Base-by-base conservation (phyloP, 441 rosid genomes). In the Raphanus hybrid region DNA sequence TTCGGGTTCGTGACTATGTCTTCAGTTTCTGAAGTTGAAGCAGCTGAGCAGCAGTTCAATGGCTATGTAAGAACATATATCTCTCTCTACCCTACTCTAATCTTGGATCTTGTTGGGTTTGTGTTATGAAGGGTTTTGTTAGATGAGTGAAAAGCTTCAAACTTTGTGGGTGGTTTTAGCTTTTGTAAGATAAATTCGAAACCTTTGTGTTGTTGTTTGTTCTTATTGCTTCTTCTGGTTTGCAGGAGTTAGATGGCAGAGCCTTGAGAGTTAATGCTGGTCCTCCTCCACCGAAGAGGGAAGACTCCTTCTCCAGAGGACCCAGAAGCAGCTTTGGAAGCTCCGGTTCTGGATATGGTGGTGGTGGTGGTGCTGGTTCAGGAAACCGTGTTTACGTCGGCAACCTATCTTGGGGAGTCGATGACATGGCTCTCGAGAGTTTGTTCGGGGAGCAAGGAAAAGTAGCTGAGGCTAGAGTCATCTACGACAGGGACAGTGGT, bases 1-100 rank as follows among this genome's bases (percentile, higher is more conserved):
- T 93, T 91, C 71, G 98, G 89, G 29, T 93, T 93, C 73, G 98
- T 93, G 80, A 91, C 96, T 59, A 93, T 93, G 97, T 88, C 96
- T 2, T 72, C 87, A 1, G 32, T 12, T 3, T 84, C 88, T 80
- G 97, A 91, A 83, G 96, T 81, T 79, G 87, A 91, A 81, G 86
- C 91, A 26, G 97, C 96, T 69, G 86, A 79, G 61, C 85, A 82
- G 75, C 92, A 89, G 73, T 86, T 93, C 82, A 89, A 93, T 89
- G 94, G 93, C 84, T 93, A 88, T 85, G 96, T 93, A 83, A 81
- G 94, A 85, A 41, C 14, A 15, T 63, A 6, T 15, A 20, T 34
- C 29, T 66, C 57, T 37, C 37, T 52, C 45, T 60, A n/a, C 64
- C 1, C 23, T 18, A 4, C 57, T 65, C 2, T n/a, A 20, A 2